phyloP scores from a whole-genome alignment of 768 basidiomycete species.

The Pisolithus sp. region DNA sequence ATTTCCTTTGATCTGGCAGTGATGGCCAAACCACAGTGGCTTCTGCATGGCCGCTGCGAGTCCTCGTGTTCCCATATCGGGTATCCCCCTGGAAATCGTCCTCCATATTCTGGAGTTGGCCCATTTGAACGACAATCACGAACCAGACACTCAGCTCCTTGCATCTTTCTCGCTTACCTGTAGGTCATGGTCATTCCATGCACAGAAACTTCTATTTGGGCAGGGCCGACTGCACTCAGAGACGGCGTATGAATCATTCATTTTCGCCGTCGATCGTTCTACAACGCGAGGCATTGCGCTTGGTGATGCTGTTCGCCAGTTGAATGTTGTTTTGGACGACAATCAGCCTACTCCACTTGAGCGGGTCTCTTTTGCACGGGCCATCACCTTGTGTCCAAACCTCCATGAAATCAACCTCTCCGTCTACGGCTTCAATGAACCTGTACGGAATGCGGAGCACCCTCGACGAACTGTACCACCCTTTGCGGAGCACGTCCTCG shows the following conservation, averaged over 20 bases:
- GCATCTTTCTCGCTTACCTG: slow-evolving; percentile 56
- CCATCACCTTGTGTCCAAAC: slow-evolving; percentile 54
- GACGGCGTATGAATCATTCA: slow-evolving; percentile 49
- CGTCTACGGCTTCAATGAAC: slow-evolving; percentile 51
- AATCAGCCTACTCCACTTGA: slow-evolving; percentile 58
- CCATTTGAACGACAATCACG: slow-evolving; percentile 32
- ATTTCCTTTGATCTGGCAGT: slow-evolving; percentile 32
- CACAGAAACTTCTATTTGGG: slow-evolving; percentile 61
- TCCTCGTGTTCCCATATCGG: slow-evolving; percentile 19
- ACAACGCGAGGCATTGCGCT: slow-evolving; percentile 45
- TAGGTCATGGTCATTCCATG: slow-evolving; percentile 55
- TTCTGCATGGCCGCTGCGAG: neutral
- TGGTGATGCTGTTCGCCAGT: slow-evolving; percentile 44
- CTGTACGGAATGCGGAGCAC: slow-evolving; percentile 44
- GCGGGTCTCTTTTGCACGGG: slow-evolving; percentile 51
- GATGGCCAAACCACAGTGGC: too few species aligned
- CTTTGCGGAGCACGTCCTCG: slow-evolving; percentile 47
- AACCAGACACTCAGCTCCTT: slow-evolving; percentile 38
- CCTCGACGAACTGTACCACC: slow-evolving; percentile 46
- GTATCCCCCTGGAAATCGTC: slow-evolving; percentile 59
- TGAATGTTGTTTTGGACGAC: slow-evolving; percentile 57
- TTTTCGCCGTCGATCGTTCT: slow-evolving; percentile 40
- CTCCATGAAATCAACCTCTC: slow-evolving; percentile 50
- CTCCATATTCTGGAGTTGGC: slow-evolving; percentile 57
- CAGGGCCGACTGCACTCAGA: slow-evolving; percentile 49